A percentile compares a stretch with the other conserved stretches of the same genome.
Conservation (phyloP, 2,329 filamentous ascomycete genomes). For the Diaporthe sp. region DNA sequence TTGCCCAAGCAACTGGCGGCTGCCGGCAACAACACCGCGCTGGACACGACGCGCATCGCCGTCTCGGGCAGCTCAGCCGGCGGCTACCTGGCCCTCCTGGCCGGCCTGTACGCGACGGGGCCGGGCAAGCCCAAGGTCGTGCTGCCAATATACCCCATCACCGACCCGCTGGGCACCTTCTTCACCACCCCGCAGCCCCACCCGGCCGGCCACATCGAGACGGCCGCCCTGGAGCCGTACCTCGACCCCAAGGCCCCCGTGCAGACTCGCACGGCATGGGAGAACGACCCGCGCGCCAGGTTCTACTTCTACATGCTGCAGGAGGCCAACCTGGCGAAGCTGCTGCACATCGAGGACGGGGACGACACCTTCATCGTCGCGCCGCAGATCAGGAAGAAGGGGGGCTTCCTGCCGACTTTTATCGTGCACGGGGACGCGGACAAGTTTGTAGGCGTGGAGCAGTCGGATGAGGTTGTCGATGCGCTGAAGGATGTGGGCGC, state of each 20-base stretch:
- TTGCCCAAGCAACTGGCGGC: conserved; percentile 1
- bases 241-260: conserved; percentile 13
- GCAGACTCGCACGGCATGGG: neutral
- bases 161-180: conserved; percentile 20
- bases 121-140: conserved; percentile 4
- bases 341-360: neutral
- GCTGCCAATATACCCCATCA: conserved; percentile 24
- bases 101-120: conserved; percentile 17
- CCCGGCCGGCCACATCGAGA: conserved; percentile 4
- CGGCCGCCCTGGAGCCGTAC: neutral
- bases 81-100: conserved; percentile 8
- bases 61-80: conserved; percentile 7
- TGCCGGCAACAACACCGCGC: neutral
- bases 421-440: conserved; percentile 21
- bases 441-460: conserved; percentile 18
- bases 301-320: conserved; percentile 26
- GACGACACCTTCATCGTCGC: conserved; percentile 14
- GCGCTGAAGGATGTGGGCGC: conserved; percentile 4
- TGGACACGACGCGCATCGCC: conserved; percentile 17
- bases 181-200: conserved; percentile 22
- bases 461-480: conserved; percentile 8
- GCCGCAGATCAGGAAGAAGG: conserved; percentile 9
- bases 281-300: neutral
- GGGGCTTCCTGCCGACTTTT: neutral
- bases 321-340: conserved; percentile 17